Conservation (phyloP, 208 protist species). For the Crithidia bombi region DNA sequence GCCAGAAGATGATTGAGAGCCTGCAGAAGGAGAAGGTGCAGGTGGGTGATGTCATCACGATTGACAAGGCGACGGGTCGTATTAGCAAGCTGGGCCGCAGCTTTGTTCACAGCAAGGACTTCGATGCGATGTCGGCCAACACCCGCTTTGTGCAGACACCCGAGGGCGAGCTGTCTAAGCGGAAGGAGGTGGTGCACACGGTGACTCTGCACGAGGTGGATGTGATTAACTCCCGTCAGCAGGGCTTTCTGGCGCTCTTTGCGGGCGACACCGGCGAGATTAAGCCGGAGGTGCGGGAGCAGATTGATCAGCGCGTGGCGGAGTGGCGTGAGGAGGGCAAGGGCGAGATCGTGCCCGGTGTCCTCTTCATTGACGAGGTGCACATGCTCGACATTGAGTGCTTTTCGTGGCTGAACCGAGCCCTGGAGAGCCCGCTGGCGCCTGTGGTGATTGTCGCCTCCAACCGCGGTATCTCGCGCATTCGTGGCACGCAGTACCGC, state of each 20-base stretch:
- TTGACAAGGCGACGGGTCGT: conserved; percentile 99
- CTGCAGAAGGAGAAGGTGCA: conserved; percentile 99
- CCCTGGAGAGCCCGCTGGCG: conserved; percentile 98
- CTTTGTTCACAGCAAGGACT: conserved; percentile 97
- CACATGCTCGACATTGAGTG: conserved; percentile 99
- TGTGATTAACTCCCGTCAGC: conserved; percentile 99
- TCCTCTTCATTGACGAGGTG: conserved; percentile 97
- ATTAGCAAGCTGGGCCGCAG: conserved; percentile 99
- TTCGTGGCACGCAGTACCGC: conserved; percentile 98
- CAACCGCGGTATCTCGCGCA: conserved; percentile 99
- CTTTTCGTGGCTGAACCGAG: conserved; percentile 99
- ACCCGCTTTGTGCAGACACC: conserved; percentile 98
- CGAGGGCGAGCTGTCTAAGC: conserved; percentile 99
- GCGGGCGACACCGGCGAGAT: conserved; percentile 99
- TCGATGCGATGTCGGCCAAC: conserved; percentile 93
- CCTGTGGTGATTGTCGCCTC: conserved; percentile 99
- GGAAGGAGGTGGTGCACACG: conserved; percentile 99
- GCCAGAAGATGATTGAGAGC: conserved; percentile 99
- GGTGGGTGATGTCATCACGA: conserved; percentile 99
- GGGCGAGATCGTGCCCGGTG: conserved; percentile 99
- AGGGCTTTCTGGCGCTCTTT: conserved; percentile 99
- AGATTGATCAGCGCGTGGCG: conserved; percentile 99
- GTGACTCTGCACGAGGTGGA: conserved; percentile 99
- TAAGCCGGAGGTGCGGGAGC: conserved; percentile 99
- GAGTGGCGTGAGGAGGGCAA: conserved; percentile 99